Conservation (phyloP, 2,329 filamentous ascomycete species). For the Parastagonospora avenae region DNA sequence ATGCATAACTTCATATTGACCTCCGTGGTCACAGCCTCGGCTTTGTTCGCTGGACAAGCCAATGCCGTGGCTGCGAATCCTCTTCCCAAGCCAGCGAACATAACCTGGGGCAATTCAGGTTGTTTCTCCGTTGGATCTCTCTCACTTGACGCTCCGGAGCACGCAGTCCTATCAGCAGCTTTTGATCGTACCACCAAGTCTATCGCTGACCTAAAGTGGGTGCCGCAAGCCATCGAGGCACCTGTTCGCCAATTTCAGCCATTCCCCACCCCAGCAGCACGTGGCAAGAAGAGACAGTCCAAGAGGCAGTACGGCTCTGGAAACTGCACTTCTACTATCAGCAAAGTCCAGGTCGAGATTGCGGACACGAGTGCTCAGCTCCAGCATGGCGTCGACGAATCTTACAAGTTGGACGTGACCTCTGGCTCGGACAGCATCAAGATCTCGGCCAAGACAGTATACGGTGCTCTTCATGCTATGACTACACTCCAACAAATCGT, state of each 20-base stretch:
- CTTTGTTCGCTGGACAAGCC: slow-evolving; percentile 44
- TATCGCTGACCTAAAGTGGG: slow-evolving; percentile 59
- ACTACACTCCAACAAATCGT: slow-evolving; percentile 63
- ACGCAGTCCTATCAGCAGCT: slow-evolving; percentile 49
- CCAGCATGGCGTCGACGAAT: slow-evolving; percentile 62
- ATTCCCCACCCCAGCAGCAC: slow-evolving; percentile 53
- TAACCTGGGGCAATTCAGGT: slow-evolving; percentile 60
- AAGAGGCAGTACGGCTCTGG: slow-evolving; percentile 28
- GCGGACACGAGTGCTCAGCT: slow-evolving; percentile 54
- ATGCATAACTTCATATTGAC: slow-evolving; percentile 41
- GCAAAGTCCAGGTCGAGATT: slow-evolving; percentile 53
- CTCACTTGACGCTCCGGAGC: slow-evolving; percentile 44
- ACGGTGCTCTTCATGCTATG: slow-evolving; percentile 62
- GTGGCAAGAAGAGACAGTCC: slow-evolving; percentile 21
- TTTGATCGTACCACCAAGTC: slow-evolving; percentile 58
- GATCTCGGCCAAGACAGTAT: slow-evolving; percentile 58
- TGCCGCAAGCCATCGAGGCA: slow-evolving; percentile 58
- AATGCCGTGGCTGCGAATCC: slow-evolving; percentile 59
- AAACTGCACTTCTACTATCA: slow-evolving; percentile 45
- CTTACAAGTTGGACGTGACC: slow-evolving; percentile 57
- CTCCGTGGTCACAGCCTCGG: slow-evolving; percentile 36
- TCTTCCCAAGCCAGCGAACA: slow-evolving; percentile 59
- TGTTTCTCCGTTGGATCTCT: slow-evolving; percentile 52
- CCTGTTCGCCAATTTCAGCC: slow-evolving; percentile 57
- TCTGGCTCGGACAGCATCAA: slow-evolving; percentile 49